Evolutionary conservation across 352 stramenopile genomes (phyloP).

Genomic region (Phytopythium oedochilum): DNA sequence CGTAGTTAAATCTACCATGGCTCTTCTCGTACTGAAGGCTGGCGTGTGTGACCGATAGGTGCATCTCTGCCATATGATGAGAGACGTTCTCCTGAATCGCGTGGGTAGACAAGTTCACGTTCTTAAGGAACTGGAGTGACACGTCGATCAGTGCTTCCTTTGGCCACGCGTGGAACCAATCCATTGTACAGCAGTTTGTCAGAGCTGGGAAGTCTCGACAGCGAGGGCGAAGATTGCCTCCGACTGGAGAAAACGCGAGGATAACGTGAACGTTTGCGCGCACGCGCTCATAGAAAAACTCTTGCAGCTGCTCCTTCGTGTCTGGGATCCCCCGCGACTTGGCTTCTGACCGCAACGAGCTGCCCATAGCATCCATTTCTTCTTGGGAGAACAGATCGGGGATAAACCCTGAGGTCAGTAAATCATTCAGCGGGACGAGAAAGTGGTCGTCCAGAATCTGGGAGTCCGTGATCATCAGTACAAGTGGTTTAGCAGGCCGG

Average conservation of each 20-base stretch:
- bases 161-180: slow-evolving; percentile 92
- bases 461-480: slow-evolving; percentile 87
- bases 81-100: slow-evolving; percentile 90
- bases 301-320: slow-evolving; percentile 86
- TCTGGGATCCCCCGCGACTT: slow-evolving; percentile 86
- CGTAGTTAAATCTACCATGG: slow-evolving; percentile 88
- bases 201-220: slow-evolving; percentile 80
- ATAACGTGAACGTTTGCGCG: slow-evolving; percentile 85
- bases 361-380: slow-evolving; percentile 87
- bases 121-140: slow-evolving; percentile 78
- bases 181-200: slow-evolving; percentile 66
- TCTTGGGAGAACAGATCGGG: slow-evolving; percentile 83
- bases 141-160: slow-evolving; percentile 87
- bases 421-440: slow-evolving; percentile 84
- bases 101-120: slow-evolving; percentile 55
- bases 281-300: slow-evolving; percentile 89
- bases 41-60: slow-evolving; percentile 77
- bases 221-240: slow-evolving; percentile 60
- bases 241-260: slow-evolving; percentile 84
- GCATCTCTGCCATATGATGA: slow-evolving; percentile 92
- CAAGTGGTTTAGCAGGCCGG: slow-evolving; percentile 79
- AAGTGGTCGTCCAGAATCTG: slow-evolving; percentile 86
- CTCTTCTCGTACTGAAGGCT: slow-evolving; percentile 73
- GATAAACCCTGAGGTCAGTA: slow-evolving; percentile 74
- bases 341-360: slow-evolving; percentile 67